Evolutionary conservation across 228 moss, liverwort and hornwort species (phyloP).

Genomic region (Sphagnum fallax): DNA sequence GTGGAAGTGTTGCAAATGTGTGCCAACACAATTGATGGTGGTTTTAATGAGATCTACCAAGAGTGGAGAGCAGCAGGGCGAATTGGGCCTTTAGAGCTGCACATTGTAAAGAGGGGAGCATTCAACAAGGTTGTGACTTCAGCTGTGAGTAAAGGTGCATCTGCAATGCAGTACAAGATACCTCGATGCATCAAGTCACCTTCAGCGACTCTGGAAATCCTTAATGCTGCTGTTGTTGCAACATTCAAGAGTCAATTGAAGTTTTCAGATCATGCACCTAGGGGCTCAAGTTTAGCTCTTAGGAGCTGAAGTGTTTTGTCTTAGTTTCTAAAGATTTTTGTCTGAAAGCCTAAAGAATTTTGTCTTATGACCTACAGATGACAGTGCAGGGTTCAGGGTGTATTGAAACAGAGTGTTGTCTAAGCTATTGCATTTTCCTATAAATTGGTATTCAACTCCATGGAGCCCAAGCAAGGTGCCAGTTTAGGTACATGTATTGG

Average conservation of each 20-base stretch:
- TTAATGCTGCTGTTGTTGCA: slow-evolving; percentile 5
- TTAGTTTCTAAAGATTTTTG: too few species aligned
- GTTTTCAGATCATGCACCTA: too few species aligned
- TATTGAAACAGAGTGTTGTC: too few species aligned
- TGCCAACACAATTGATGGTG: slow-evolving; percentile 3
- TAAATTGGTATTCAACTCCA: too few species aligned
- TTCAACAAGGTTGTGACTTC: slow-evolving; percentile 20
- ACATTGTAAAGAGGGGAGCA: slow-evolving; percentile 22
- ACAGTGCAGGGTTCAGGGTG: too few species aligned
- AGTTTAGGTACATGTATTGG: too few species aligned
- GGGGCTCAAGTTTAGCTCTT: too few species aligned
- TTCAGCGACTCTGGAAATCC: slow-evolving; percentile 5
- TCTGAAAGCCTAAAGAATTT: too few species aligned
- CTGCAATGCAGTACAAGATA: slow-evolving; percentile 27
- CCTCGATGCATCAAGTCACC: slow-evolving; percentile 25
- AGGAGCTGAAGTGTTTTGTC: too few species aligned
- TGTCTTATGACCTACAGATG: too few species aligned
- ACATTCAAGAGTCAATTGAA: not conserved
- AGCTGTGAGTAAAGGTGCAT: slow-evolving; percentile 12
- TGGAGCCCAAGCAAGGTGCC: too few species aligned
- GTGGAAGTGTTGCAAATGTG: slow-evolving; percentile 2
- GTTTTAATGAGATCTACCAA: slow-evolving; percentile 1
- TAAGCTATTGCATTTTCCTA: too few species aligned
- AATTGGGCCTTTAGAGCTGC: slow-evolving; percentile 20
- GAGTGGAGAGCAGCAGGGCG: not conserved